Percentiles rank a stretch among this genome's conserved stretches.
phyloP scores from a whole-genome alignment of 225 moss, liverwort and hornwort species.

The Physcomitrium patens region DNA sequence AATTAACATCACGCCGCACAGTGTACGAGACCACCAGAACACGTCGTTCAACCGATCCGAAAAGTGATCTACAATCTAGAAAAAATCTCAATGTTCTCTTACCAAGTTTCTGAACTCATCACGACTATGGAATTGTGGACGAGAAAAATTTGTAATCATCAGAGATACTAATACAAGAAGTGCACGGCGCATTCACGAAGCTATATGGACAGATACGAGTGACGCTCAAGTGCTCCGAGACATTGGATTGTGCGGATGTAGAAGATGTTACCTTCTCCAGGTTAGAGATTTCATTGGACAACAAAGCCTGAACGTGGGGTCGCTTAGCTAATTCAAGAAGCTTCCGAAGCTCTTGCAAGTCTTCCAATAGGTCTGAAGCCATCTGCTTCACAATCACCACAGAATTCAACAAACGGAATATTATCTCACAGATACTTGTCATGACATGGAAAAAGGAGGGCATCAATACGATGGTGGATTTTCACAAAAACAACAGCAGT shows the following conservation, averaged over 20 bases:
- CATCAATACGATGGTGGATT: too few species aligned
- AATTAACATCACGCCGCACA: background rate
- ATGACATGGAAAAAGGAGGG: too few species aligned
- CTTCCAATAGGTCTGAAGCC: conserved; percentile 46
- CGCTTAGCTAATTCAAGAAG: conserved; percentile 48
- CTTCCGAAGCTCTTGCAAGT: conserved; percentile 50
- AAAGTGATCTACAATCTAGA: background rate
- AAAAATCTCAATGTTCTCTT: background rate
- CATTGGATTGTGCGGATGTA: too few species aligned
- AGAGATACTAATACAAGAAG: background rate
- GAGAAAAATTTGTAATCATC: background rate
- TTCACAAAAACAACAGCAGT: too few species aligned
- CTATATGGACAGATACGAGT: background rate
- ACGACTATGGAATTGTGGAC: background rate
- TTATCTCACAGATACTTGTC: too few species aligned
- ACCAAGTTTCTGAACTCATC: background rate
- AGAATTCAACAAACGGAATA: too few species aligned
- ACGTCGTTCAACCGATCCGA: background rate
- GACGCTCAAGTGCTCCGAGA: background rate
- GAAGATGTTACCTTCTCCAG: conserved; percentile 48
- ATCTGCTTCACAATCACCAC: conserved; percentile 13
- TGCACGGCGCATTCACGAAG: background rate
- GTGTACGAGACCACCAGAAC: background rate
- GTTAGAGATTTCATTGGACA: conserved; percentile 42
- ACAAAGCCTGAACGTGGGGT: conserved; percentile 45